Base-by-base conservation (phyloP, 352 stramenopile genomes). In the Phytopythium litorale region DNA sequence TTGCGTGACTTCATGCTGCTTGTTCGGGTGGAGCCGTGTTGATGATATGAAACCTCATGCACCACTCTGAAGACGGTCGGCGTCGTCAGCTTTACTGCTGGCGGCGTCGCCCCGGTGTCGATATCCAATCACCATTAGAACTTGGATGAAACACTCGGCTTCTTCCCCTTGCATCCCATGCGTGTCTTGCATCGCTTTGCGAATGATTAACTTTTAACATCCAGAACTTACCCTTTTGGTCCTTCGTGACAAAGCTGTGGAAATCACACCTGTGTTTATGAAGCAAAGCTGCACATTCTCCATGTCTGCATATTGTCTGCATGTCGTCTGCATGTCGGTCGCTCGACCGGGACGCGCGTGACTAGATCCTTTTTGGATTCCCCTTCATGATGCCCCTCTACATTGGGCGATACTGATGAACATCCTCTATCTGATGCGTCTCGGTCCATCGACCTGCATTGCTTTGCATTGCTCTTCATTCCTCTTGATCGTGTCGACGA, bases 201-300 rank as follows among this genome's bases (percentile, higher is more conserved):
- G 69, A 60, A 68, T 74, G 81, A 91, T 81, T 86, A 88, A 80
- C 37, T 37, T 35, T 35, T 32, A 35, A 70, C 62, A 62, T 79
- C 72, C 79, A 79, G 59, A 88, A 74, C 61, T 88, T 81, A 90
- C 83, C 85, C 83, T 87, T 93, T 92, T 89, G 75, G 68, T 87
- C 78, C 75, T 74, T 77, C 60, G 59, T 78, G 79, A 82, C 72
- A 87, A 92, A 75, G 58, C 32, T 94, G 84, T 94, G 72, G 84
- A 94, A 76, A 67, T 55, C 18, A 94, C 84, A 94, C 84, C 84
- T 94, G 84, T 94, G 84, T 94, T 94, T 89, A 89, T 94, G 84
- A 94, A 82, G 82, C 77, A 81, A 85, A 42, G 21, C 33, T 59
- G 30, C 49, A 49, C 42, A 65, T 38, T 65, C 1, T 64, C 23